Base-by-base conservation (phyloP, 2,329 filamentous ascomycete species). In the Scytalidium sp. region DNA sequence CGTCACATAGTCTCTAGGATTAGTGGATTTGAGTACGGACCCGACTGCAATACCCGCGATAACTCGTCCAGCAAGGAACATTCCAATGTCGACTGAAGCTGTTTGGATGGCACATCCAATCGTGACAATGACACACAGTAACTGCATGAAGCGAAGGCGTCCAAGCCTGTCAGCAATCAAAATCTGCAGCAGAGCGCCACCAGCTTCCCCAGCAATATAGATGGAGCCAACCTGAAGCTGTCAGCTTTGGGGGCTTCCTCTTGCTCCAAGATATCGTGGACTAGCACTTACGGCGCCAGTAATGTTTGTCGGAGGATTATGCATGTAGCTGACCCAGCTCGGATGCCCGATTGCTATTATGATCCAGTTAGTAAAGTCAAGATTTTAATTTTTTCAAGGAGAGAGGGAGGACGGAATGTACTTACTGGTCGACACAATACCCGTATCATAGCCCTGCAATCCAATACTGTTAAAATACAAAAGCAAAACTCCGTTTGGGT, bases 271-370 rank as follows among this genome's bases (percentile, higher is more conserved):
- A 50, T 27, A 29, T 45, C 36, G 20, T 50, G 22, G 45, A 41
- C 59, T 64, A 41, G 36, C 20, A 50, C 43, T 25, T 61, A 75
- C 73, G 19, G 75, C 74, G 49, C 79, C 79, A 2, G 77, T 81
- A n/a, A 82, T 60, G 3, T 72, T 76, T 53, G 76, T 68, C 2
- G 75, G 78, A 2, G 79, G 79, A 43, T 78, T 59, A 11, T 69
- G 46, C 79, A 82, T 83, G 62, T 82, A 83, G 41, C 76, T 70
- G 40, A 78, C 73, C 78, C 78, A 83, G 58, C 76, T 80, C 56
- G 78, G 60, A 59, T 83, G 79, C 3, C 79, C 78, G 48, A 83
- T 83, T 13, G 79, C 74, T 75, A 47, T 46, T 36, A n/a, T 36
- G 25, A 36, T n/a, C 6, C 32, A 15, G 15, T 36, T 36, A 15